These are phyloP conservation scores for Phylloporus sp. DNA, from an alignment of 768 basidiomycete species.

Conservation along the genomic window DNA sequence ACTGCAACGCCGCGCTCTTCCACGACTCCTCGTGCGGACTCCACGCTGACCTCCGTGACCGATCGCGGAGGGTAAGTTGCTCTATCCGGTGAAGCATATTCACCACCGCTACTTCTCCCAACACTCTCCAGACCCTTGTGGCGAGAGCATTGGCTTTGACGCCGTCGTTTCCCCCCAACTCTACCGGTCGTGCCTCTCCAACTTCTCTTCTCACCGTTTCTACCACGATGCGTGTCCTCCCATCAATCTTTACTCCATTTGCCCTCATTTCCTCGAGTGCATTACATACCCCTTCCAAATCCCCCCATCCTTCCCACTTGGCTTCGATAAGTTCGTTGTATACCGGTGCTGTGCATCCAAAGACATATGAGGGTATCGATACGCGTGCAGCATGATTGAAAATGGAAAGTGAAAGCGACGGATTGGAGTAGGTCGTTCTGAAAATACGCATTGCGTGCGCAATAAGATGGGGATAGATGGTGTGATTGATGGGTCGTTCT, in stretches of 20 bases:
- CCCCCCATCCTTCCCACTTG: conserved; percentile 82
- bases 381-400: conserved; percentile 76
- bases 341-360: conserved; percentile 82
- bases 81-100: conserved; percentile 51
- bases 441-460: conserved; percentile 75
- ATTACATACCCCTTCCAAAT: conserved; percentile 68
- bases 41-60: conserved; percentile 10
- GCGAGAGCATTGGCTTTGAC: conserved; percentile 29
- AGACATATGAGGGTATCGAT: conserved; percentile 78
- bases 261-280: conserved; percentile 78
- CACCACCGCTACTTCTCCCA: conserved; percentile 51
- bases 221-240: conserved; percentile 55
- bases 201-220: conserved; percentile 64
- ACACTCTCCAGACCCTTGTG: conserved; percentile 40
- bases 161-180: conserved; percentile 17
- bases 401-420: conserved; percentile 75
- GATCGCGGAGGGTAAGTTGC: conserved; percentile 30
- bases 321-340: conserved; percentile 88
- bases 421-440: conserved; percentile 74
- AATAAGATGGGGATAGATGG: conserved; percentile 71
- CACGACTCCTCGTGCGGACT: conserved; percentile 33
- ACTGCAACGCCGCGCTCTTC: conserved; percentile 38
- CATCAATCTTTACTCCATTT: conserved; percentile 70
- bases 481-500: conserved; percentile 47
- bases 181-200: conserved; percentile 49